Conservation (phyloP, 1,284 basidiomycete species). For the Jaminaea rosea region DNA sequence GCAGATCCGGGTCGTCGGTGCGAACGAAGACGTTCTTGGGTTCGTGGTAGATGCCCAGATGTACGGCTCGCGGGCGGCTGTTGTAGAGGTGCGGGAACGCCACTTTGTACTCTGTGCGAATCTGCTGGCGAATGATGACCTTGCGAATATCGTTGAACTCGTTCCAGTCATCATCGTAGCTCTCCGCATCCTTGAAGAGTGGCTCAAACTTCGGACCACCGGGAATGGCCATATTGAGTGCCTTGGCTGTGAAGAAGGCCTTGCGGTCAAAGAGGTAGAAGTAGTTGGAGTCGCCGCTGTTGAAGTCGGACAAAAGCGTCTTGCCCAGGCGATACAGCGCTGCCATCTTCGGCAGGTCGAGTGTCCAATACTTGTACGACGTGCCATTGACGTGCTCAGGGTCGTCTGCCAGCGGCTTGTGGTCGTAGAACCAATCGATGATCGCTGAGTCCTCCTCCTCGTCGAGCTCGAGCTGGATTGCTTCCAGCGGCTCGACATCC, state of each 20-base stretch:
- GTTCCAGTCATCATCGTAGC: conserved; percentile 99
- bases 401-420: conserved; percentile 80
- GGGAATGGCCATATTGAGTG: conserved; percentile 91
- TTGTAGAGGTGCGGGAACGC: conserved; percentile 99
- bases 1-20: conserved; percentile 95
- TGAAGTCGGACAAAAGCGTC: conserved; percentile 82
- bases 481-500: conserved; percentile 94
- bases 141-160: conserved; percentile 99
- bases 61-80: conserved; percentile 88
- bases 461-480: conserved; percentile 94
- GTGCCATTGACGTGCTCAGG: conserved; percentile 73
- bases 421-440: conserved; percentile 97
- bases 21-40: conserved; percentile 98
- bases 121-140: conserved; percentile 97
- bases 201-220: conserved; percentile 84
- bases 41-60: conserved; percentile 80
- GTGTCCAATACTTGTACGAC: conserved; percentile 86
- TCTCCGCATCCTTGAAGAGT: conserved; percentile 74
- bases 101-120: conserved; percentile 97
- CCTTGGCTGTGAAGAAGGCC: conserved; percentile 93
- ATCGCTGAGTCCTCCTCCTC: conserved; percentile 88
- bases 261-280: conserved; percentile 92
- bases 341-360: conserved; percentile 87
- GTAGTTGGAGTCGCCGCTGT: conserved; percentile 70
- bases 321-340: conserved; percentile 91